Base-by-base conservation (phyloP, 306 rosid genomes). In the Malus sieversii region DNA sequence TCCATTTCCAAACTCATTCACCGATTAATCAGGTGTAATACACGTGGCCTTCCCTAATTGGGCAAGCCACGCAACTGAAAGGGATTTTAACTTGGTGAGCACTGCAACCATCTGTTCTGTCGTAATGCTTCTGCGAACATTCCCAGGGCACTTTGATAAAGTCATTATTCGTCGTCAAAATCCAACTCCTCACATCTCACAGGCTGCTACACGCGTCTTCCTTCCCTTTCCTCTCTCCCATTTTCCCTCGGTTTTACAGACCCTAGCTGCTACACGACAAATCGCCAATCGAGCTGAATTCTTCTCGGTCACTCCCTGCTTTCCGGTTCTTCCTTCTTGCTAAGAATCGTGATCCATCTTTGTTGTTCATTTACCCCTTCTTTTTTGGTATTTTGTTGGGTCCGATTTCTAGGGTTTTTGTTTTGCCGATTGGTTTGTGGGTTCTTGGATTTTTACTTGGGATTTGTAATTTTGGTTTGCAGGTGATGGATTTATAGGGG, bases 401-500 rank as follows among this genome's bases (percentile, higher is more conserved):
- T 25, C 66, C 4, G 12, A 38, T 35, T 66, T 8, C 23, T 35
- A 1, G 70, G 29, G 27, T 20, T 16, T 66, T 38, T 10, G 29
- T 14, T 35, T 35, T 20, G 10, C 48, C 22, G 13, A 35, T 66
- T 68, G 53, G 68, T 69, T 48, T 3, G 29, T 59, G 32, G 68
- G 53, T 70, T 32, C 30, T 46, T 32, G 42, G 45, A 48, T 62
- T 65, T 4, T 30, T 76, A 32, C 15, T 40, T 48, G 8, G 55
- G 55, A 1, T 48, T 5, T 48, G 55, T 48, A 15, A 48, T 48
- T 48, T 15, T 18, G 19, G 9, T 60, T 72, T 59, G 52, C 68
- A 4, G 35, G 72, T 42, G 74, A 82, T 87, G 91, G 18, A 77
- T 82, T 78, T 75, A 78, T 92, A 90, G 85, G 84, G 75, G 68